Conservation (phyloP, 2,329 filamentous ascomycete genomes). For the Trichophyton mentagrophytes region DNA sequence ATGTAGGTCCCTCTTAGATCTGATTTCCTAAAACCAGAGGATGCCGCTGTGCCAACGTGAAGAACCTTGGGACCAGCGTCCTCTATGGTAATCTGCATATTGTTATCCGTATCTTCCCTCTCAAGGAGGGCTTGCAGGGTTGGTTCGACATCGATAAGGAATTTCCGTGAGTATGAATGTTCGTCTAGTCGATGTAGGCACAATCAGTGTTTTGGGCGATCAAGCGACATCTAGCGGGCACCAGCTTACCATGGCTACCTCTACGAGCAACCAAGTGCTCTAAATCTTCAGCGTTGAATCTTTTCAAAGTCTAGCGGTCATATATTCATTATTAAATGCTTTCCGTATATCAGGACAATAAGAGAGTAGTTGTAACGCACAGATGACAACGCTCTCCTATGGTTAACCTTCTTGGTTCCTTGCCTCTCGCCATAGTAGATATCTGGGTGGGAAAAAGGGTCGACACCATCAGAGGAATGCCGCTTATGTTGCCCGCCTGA, state of each 20-base stretch:
- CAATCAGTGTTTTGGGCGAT: background rate
- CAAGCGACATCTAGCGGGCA: background rate
- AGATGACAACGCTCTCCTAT: constrained; percentile 11
- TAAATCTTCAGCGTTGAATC: constrained; percentile 27
- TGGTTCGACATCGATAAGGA: constrained; percentile 73
- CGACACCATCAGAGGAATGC: constrained; percentile 33
- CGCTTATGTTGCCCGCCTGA: constrained; percentile 13
- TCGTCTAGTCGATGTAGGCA: constrained; percentile 48
- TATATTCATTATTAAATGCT: constrained; percentile 10
- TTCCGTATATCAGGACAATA: background rate
- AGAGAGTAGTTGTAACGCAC: constrained; percentile 6
- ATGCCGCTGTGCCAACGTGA: constrained; percentile 70
- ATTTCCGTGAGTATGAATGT: constrained; percentile 57
- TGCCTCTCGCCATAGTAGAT: constrained; percentile 47
- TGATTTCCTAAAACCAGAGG: constrained; percentile 73
- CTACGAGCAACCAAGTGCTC: constrained; percentile 28
- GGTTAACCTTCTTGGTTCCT: constrained; percentile 21
- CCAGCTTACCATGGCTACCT: constrained; percentile 33
- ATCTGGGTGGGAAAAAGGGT: constrained; percentile 46
- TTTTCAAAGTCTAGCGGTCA: constrained; percentile 22
- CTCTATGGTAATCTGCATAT: constrained; percentile 96
- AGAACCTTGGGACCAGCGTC: constrained; percentile 87
- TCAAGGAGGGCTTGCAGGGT: constrained; percentile 67
- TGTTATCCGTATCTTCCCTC: constrained; percentile 84
- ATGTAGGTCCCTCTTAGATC: constrained; percentile 94